Evolutionary conservation across 169 alveolate genomes (phyloP).

Genomic region (Theileria orientalis): DNA sequence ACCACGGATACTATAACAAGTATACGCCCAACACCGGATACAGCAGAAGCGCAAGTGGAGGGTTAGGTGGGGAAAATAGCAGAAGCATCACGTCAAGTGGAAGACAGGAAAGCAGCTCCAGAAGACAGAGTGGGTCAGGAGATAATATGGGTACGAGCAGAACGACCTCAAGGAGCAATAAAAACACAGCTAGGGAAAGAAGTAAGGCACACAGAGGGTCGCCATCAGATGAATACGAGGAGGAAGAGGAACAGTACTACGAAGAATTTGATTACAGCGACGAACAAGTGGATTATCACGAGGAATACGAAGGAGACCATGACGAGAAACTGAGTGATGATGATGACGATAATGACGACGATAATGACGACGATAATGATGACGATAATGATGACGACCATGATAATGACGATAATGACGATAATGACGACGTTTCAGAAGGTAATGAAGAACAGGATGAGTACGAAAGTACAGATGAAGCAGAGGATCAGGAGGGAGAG

Average conservation of each 20-base stretch:
- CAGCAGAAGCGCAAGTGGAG: slow-evolving; percentile 5
- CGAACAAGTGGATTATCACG: slow-evolving; percentile 6
- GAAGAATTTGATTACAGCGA: slow-evolving; percentile 39
- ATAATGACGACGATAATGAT: slow-evolving; percentile 6
- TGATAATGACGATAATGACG: background rate
- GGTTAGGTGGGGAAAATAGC: background rate
- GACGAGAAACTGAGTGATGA: background rate
- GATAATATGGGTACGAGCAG: too few relatives aligned
- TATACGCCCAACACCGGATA: background rate
- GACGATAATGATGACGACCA: background rate
- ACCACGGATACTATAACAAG: slow-evolving; percentile 41
- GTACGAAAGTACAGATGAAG: background rate
- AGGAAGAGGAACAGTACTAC: too few relatives aligned
- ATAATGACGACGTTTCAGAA: background rate
- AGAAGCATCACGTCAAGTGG: slow-evolving; percentile 7
- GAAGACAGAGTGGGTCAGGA: slow-evolving; percentile 18
- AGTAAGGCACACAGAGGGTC: too few relatives aligned
- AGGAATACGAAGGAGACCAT: slow-evolving; percentile 1
- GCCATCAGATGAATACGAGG: too few relatives aligned
- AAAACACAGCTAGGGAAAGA: too few relatives aligned
- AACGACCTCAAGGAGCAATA: too few relatives aligned
- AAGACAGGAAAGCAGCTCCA: slow-evolving; percentile 24
- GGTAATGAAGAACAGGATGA: background rate
- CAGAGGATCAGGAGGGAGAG: background rate
- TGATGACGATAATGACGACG: slow-evolving; percentile 15